phyloP scores from a whole-genome alignment of 2,329 filamentous ascomycete genomes.

The Parascedosporium putredinis region DNA sequence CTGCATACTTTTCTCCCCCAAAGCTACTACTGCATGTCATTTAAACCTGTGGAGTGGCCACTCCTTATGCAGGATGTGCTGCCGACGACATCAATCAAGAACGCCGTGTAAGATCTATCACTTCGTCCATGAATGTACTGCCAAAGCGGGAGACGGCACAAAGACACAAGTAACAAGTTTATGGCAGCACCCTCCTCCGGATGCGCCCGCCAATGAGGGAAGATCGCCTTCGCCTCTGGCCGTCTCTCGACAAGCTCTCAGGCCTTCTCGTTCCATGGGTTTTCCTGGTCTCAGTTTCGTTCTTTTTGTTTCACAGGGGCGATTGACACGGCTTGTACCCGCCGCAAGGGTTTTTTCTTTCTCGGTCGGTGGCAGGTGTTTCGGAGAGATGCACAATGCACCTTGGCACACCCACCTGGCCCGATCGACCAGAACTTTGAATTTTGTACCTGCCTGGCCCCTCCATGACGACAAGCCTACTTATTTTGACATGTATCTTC shows the following conservation, averaged over 20 bases:
- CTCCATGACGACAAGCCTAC: too few relatives aligned
- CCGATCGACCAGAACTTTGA: too few relatives aligned
- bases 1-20: neutral
- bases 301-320: neutral
- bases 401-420: too few relatives aligned
- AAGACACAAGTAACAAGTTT: neutral
- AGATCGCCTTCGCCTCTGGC: neutral
- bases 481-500: too few relatives aligned
- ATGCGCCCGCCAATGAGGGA: neutral
- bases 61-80: too few relatives aligned
- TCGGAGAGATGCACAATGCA: too few relatives aligned
- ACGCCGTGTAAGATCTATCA: too few relatives aligned
- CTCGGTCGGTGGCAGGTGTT: neutral
- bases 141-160: too few relatives aligned
- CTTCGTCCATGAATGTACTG: too few relatives aligned
- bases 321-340: neutral
- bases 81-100: too few relatives aligned
- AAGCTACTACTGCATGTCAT: neutral
- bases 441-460: too few relatives aligned
- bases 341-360: neutral
- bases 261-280: neutral
- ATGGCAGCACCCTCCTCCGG: neutral
- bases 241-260: neutral
- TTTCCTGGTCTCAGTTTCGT: neutral
- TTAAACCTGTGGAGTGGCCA: neutral